Evolutionary conservation across 106 monocot genomes (phyloP), one percentile per base, ranked within the genome.

Genomic region (Dendrobium nobile): DNA sequence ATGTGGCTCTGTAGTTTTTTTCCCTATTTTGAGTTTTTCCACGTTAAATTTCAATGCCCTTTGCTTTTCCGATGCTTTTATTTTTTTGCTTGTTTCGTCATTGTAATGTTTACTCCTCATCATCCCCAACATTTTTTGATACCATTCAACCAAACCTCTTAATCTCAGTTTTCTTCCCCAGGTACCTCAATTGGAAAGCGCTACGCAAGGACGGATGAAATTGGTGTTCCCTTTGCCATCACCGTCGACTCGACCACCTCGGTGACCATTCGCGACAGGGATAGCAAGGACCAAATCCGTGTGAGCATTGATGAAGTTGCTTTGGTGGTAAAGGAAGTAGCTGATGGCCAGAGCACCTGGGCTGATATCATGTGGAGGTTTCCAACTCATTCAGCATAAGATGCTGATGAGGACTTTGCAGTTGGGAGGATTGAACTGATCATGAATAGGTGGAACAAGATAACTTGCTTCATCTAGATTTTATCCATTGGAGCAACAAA

Each of bases 121-220:
- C 3, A 37, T 37, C 37, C 37, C 37, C 37, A 37, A 37, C 37
- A 37, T 37, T 37, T 37, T 37, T 0, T 37, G 37, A 3, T 37
- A 37, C 37, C 37, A 37, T 37, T 37, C 37, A 37, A 3, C 37
- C 37, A 37, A 37, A 37, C 37, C 37, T 37, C 37, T 37, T 3
- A 37, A 37, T 37, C 37, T 37, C 37, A 37, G 37, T 37, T 37
- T 51, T 51, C 10, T 51, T 3, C 15, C 2, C 15, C 88, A 98
- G 97, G 94, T 72, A 98, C 83, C 37, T 91, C 97, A 20, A 98
- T 98, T 31, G 97, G 94, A 16, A 98, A 88, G 72, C 80, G 97
- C 59, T 77, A 82, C 33, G 82, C 77, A 13, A 77, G 77, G 28
- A 82, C 82, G 0, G 82, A 82, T 55, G 82, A 82, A 55, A 75